Evolutionary conservation across 768 basidiomycete genomes (phyloP), one percentile per base, ranked within the genome.

Genomic region (Termitomyces sp.): DNA sequence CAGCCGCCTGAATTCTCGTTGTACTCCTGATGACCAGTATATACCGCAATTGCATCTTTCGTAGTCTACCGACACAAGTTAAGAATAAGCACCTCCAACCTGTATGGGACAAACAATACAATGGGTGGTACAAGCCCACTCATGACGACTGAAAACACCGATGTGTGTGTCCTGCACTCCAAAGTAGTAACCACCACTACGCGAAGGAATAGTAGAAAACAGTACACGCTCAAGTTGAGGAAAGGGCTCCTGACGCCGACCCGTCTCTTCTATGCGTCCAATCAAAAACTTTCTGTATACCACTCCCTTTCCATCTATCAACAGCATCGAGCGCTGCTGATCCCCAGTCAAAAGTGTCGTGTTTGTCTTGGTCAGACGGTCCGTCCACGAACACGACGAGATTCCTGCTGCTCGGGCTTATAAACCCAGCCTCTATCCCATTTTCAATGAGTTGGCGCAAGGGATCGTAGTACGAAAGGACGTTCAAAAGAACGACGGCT

Each of bases 401-500:
- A 12, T 70, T 64, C 55, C 83, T 78, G 65, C 85, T 91, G 19
- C 68, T 61, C 1, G 81, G 74, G 30, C 73, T 69, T 69, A 98
- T 94, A 72, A 91, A 96, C 3, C 90, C 91, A 14, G 81, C 81
- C 26, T 78, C 68, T 51, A 91, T 71, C 11, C 86, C 85, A 48
- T 76, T 81, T 56, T 81, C 71, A 64, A 98, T 82, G 52, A 96
- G 81, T 9, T 78, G 72, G 21, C 87, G 83, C n/a, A 99, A 75
- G 1, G 94, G 86, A 26, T 91, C 81, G 71, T 84, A 99, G 75
- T 87, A 97, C 0, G 79, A 79, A 30, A 82, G 80, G 28, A 97
- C 88, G 67, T 98, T 96, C n/a, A 97, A 66, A 26, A 97, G 73
- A 43, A 97, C 72, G 42, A 97, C 87, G 14, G 95, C 86, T 94